Evolutionary conservation across 768 basidiomycete species (phyloP).

Genomic region (Coprinopsis sp.): DNA sequence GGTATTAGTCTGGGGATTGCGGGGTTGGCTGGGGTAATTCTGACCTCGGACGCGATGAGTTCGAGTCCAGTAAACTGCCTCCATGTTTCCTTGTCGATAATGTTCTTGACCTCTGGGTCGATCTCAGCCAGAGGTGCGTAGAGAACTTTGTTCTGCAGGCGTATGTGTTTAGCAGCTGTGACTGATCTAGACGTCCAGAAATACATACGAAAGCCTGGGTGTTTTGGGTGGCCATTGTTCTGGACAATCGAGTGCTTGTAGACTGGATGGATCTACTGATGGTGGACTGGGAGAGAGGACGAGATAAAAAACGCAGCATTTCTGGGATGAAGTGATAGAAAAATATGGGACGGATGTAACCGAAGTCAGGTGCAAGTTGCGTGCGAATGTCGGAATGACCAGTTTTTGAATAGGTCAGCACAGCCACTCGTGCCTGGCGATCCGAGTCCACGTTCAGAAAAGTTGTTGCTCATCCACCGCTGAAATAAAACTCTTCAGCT

Average conservation of each 20-base stretch:
- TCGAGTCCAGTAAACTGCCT: constrained; percentile 96
- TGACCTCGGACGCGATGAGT: constrained; percentile 97
- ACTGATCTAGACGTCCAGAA: neutral
- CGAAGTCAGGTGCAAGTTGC: constrained; percentile 15
- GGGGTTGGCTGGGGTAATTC: constrained; percentile 12
- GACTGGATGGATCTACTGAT: constrained; percentile 22
- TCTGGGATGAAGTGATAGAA: constrained; percentile 19
- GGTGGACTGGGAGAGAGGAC: constrained; percentile 31
- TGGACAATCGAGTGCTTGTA: constrained; percentile 23
- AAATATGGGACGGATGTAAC: constrained; percentile 22
- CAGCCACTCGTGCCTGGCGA: too few relatives aligned
- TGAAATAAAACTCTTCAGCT: too few relatives aligned
- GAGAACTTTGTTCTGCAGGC: constrained; percentile 78
- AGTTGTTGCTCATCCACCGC: too few relatives aligned
- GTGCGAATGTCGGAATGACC: neutral
- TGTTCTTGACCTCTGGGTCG: constrained; percentile 93
- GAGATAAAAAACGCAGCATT: constrained; percentile 38
- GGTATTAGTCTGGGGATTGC: constrained; percentile 1
- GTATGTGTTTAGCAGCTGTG: constrained; percentile 6
- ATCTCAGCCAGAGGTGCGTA: constrained; percentile 85
- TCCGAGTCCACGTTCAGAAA: too few relatives aligned
- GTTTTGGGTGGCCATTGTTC: constrained; percentile 55
- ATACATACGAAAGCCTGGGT: constrained; percentile 60
- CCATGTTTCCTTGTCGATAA: constrained; percentile 99
- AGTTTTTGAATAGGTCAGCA: too few relatives aligned